Conservation (phyloP, 352 stramenopile genomes). For the Achlya hypogyna region DNA sequence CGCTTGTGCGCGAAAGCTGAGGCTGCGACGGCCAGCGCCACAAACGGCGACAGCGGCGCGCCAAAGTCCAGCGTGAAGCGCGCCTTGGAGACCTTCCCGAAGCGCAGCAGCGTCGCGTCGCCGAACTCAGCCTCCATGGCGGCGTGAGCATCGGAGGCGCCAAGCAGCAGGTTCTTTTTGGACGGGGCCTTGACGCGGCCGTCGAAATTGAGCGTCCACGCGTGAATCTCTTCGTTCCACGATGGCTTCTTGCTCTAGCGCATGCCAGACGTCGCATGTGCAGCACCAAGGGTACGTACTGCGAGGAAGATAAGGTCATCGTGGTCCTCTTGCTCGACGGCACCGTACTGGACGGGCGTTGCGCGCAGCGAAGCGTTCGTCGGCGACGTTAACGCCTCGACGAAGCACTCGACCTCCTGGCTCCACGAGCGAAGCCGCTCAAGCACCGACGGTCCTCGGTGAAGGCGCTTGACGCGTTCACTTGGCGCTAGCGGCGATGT, state of each 20-base stretch:
- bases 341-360: slow-evolving; percentile 32
- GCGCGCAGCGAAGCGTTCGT: background rate
- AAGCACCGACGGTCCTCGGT: slow-evolving; percentile 27
- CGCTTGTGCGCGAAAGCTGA: slow-evolving; percentile 82
- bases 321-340: slow-evolving; percentile 63
- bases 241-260: slow-evolving; percentile 63
- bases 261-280: background rate
- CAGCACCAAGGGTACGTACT: background rate
- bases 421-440: slow-evolving; percentile 16
- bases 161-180: slow-evolving; percentile 89
- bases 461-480: slow-evolving; percentile 29
- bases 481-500: slow-evolving; percentile 24
- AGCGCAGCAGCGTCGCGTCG: slow-evolving; percentile 48
- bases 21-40: slow-evolving; percentile 72
- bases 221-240: slow-evolving; percentile 74
- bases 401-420: background rate
- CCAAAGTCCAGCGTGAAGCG: slow-evolving; percentile 76
- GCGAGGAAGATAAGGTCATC: slow-evolving; percentile 53
- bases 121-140: slow-evolving; percentile 12
- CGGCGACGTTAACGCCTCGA: background rate
- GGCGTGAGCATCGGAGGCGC: slow-evolving; percentile 33
- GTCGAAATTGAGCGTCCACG: slow-evolving; percentile 87
- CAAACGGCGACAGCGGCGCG: slow-evolving; percentile 55
- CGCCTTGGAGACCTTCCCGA: slow-evolving; percentile 76
- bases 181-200: slow-evolving; percentile 81